A percentile compares a stretch with the other conserved stretches of the same genome.
phyloP scores from a whole-genome alignment of 352 stramenopile species.

The Aphanomyces euteiches region DNA sequence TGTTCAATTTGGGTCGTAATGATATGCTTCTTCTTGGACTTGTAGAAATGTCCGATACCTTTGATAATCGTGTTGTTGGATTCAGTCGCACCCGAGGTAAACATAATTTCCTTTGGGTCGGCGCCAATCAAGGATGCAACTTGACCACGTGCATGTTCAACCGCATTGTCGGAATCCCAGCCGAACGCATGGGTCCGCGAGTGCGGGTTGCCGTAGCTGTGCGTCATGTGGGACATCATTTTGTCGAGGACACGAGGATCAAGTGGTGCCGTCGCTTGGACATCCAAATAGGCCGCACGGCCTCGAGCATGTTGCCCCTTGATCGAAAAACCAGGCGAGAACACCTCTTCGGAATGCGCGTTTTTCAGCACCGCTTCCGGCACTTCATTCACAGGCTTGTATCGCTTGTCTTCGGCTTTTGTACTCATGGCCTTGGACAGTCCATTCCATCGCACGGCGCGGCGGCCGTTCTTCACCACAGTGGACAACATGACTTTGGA shows the following conservation, averaged over 20 bases:
- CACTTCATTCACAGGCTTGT: constrained; percentile 75
- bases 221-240: constrained; percentile 98
- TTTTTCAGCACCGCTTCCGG: constrained; percentile 83
- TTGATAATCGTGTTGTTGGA: constrained; percentile 99
- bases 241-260: constrained; percentile 98
- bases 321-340: constrained; percentile 79
- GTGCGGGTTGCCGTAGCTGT: constrained; percentile 97
- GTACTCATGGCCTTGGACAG: neutral
- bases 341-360: constrained; percentile 62
- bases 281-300: constrained; percentile 91
- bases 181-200: constrained; percentile 98
- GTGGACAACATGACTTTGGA: constrained; percentile 14
- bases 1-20: constrained; percentile 98
- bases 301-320: constrained; percentile 55
- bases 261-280: constrained; percentile 97
- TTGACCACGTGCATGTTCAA: constrained; percentile 86
- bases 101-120: constrained; percentile 98
- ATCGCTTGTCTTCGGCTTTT: constrained; percentile 62
- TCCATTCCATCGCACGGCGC: neutral
- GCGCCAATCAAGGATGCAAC: constrained; percentile 94
- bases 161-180: constrained; percentile 95
- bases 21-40: constrained; percentile 96
- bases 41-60: constrained; percentile 94
- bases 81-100: constrained; percentile 98
- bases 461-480: constrained; percentile 1